A percentile compares a stretch with the other conserved stretches of the same genome.
Conservation (phyloP, 2,329 filamentous ascomycete genomes). For the Trematosphaeria pertusa region DNA sequence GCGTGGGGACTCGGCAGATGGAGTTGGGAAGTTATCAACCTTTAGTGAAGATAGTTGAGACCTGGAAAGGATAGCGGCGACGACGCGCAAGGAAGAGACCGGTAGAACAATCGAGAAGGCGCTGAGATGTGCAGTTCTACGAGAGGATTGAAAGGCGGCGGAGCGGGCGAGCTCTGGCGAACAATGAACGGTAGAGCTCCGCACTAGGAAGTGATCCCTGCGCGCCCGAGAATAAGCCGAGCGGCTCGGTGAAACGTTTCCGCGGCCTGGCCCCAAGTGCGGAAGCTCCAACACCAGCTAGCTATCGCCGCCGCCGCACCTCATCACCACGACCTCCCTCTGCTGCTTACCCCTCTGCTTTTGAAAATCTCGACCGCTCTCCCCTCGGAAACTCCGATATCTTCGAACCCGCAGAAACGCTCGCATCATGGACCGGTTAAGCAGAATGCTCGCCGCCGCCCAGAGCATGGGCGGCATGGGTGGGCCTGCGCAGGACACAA, state of each 20-base stretch:
- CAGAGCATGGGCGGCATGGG: slow-evolving; percentile 72
- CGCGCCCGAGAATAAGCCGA: slow-evolving; percentile 1
- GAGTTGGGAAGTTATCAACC: no score
- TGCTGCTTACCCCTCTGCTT: no score
- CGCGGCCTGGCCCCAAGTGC: slow-evolving; percentile 9
- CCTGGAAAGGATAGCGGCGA: no score
- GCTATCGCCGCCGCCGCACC: slow-evolving; percentile 3
- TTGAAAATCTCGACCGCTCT: no score
- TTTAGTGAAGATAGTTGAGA: no score
- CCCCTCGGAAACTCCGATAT: no score
- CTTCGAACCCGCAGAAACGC: slow-evolving; percentile 3
- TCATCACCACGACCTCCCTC: slow-evolving; percentile 1
- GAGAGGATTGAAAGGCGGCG: slow-evolving; percentile 7
- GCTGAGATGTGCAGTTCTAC: slow-evolving; percentile 2
- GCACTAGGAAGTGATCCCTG: slow-evolving; percentile 15
- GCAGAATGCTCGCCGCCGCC: slow-evolving; percentile 81
- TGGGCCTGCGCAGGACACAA: slow-evolving; percentile 75
- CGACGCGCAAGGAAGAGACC: slow-evolving; percentile 1
- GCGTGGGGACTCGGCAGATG: no score
- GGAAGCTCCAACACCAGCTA: slow-evolving; percentile 19
- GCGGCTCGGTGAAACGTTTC: slow-evolving; percentile 4
- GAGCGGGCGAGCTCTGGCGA: slow-evolving; percentile 9
- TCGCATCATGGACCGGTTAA: slow-evolving; percentile 82
- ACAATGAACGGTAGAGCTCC: slow-evolving; percentile 19
- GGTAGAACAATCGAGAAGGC: background rate